Evolutionary conservation across 257 asterid genomes (phyloP), one percentile per base, ranked within the genome.

Genomic region (Fraxinus quadrangulata): DNA sequence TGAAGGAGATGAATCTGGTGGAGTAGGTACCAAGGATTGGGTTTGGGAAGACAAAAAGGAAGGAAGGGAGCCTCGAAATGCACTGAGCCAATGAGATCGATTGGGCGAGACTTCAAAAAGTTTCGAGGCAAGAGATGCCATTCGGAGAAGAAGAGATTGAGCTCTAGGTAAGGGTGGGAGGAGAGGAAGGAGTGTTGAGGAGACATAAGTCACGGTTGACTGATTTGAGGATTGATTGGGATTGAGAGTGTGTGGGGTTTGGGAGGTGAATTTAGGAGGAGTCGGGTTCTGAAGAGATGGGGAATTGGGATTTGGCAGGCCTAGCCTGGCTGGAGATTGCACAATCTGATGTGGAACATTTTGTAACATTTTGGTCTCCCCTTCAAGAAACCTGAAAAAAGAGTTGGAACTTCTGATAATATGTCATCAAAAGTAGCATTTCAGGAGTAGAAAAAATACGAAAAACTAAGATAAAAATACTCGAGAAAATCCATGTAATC

Each of bases 111-210:
- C 97, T 67, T 95, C 97, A 40, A 93, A 95, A 72, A 93, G 91
- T 81, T 83, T 91, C 1, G 98, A 86, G 78, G 94, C 86, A 19
- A 93, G 93, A 77, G 94, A 87, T 3, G 98, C 93, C 97, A 95
- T 95, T 84, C 92, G 97, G 63, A 85, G 80, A 73, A 95, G 92
- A 79, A 93, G 92, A 56, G 96, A 83, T 40, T 89, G 97, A 66
- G 97, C 99, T 83, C 99, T 82, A 5, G 97, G 92, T 74, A 95
- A 91, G 47, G 98, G 99, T 0, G 97, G 97, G 59, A 95, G 90
- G 66, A 93, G 97, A 72, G 99, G 96, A 33, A 95, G 98, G 75
- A 95, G 97, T 0, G 90, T 75, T 21, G 94, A 85, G 42, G 99
- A 91, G 31, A 92, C 90, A 13, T 89, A 30, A 9, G 93, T 83